Percentiles rank a stretch among this genome's conserved stretches.
These are phyloP conservation scores for Stephanodiscus triporus DNA, from an alignment of 108 stramenopile genomes.

Conservation along the genomic window DNA sequence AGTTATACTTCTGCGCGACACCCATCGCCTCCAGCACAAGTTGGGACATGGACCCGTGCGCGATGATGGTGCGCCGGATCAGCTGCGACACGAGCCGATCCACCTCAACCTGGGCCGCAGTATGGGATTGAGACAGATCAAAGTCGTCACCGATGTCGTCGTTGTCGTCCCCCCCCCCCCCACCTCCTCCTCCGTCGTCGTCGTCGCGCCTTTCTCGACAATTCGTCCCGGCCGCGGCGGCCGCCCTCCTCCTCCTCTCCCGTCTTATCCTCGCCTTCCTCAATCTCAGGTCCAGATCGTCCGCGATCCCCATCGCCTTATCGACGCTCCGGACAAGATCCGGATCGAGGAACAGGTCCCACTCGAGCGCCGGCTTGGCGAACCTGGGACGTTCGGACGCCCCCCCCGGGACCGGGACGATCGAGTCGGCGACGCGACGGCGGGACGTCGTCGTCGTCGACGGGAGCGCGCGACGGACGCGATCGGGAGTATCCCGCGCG, in stretches of 20 bases:
- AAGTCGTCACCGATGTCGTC: conserved; percentile 31
- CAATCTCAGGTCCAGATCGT: conserved; percentile 18
- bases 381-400: not conserved
- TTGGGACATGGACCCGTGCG: conserved; percentile 58
- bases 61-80: conserved; percentile 51
- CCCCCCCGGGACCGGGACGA: too few species aligned
- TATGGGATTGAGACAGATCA: conserved; percentile 37
- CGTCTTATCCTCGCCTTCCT: conserved; percentile 14
- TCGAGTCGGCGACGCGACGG: not conserved
- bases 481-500: not conserved
- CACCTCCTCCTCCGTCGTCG: not conserved
- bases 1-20: conserved; percentile 52
- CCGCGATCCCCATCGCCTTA: conserved; percentile 20
- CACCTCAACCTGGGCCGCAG: conserved; percentile 51
- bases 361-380: conserved; percentile 39
- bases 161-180: not conserved
- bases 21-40: conserved; percentile 58
- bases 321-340: conserved; percentile 42
- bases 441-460: not conserved
- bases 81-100: conserved; percentile 48
- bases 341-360: conserved; percentile 69
- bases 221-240: not conserved
- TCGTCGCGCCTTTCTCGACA: not conserved
- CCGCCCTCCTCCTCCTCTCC: conserved; percentile 3
- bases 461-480: too few species aligned